These are phyloP conservation scores for Albifimbria verrucaria DNA, from an alignment of 2,329 filamentous ascomycete species.

Conservation along the genomic window DNA sequence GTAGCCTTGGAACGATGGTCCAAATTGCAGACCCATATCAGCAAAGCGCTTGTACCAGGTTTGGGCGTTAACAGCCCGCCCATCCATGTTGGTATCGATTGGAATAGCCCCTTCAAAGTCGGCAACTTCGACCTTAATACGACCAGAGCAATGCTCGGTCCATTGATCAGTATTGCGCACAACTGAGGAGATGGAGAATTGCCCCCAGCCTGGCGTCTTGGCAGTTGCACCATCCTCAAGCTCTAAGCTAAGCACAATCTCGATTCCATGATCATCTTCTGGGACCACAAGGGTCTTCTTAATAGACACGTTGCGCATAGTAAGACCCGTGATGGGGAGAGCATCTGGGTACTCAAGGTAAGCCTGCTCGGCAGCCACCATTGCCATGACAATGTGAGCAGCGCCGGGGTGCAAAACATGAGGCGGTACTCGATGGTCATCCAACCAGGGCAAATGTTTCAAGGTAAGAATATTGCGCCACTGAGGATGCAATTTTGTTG, in stretches of 20 bases:
- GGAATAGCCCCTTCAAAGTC: not conserved
- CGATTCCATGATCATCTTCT: slow-evolving; percentile 6
- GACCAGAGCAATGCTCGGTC: not conserved
- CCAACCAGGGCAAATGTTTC: not conserved
- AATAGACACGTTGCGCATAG: not conserved
- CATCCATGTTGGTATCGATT: not conserved
- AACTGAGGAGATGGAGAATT: slow-evolving; percentile 2
- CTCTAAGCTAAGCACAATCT: slow-evolving; percentile 1
- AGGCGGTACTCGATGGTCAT: not conserved
- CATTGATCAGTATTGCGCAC: not conserved
- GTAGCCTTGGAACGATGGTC: not conserved
- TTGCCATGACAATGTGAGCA: not conserved
- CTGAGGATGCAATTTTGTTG: not conserved
- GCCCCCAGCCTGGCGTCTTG: not conserved
- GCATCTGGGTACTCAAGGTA: not conserved
- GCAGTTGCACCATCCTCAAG: not conserved
- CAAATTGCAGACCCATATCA: not conserved
- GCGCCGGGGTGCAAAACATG: not conserved
- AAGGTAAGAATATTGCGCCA: not conserved
- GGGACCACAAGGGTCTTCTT: slow-evolving; percentile 1
- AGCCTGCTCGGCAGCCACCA: not conserved
- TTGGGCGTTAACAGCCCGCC: not conserved
- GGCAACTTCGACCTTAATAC: not conserved
- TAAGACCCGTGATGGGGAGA: not conserved
- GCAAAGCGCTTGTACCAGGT: not conserved